These are phyloP conservation scores for Fragaria vesca DNA, from an alignment of 306 rosid genomes.

Conservation along the genomic window DNA sequence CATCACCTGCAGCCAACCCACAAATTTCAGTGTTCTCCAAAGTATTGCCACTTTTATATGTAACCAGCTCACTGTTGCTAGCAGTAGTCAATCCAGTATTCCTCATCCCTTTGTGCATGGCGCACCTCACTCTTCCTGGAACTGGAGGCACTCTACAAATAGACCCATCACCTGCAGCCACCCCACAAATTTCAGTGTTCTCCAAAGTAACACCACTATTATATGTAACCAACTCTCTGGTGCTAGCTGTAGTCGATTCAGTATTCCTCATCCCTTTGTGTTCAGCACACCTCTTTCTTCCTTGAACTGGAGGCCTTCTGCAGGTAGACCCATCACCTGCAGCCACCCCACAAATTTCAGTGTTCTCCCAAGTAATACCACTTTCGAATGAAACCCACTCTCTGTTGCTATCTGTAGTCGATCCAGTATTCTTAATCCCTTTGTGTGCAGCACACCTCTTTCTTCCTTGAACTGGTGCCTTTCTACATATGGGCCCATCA, in stretches of 20 bases:
- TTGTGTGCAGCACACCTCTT: conserved; percentile 75
- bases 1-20: conserved; percentile 53
- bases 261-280: conserved; percentile 73
- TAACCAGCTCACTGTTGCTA: not conserved
- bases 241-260: not conserved
- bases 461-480: conserved; percentile 63
- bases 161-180: conserved; percentile 43
- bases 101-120: conserved; percentile 73
- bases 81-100: conserved; percentile 17
- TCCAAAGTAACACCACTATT: conserved; percentile 22
- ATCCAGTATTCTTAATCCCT: conserved; percentile 53
- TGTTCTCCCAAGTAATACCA: conserved; percentile 28
- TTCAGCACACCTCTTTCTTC: conserved; percentile 71
- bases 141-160: conserved; percentile 59
- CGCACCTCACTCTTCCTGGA: conserved; percentile 68
- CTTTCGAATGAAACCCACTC: conserved; percentile 4
- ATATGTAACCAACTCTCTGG: not conserved
- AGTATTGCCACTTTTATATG: conserved; percentile 16
- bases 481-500: conserved; percentile 57
- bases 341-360: conserved; percentile 53
- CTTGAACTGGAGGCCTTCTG: conserved; percentile 51
- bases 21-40: conserved; percentile 44
- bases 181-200: conserved; percentile 52
- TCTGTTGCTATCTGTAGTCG: not conserved
- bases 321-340: conserved; percentile 53